Evolutionary conservation across 805 yeast species (phyloP).

Genomic region (Metschnikowia rubicola): DNA sequence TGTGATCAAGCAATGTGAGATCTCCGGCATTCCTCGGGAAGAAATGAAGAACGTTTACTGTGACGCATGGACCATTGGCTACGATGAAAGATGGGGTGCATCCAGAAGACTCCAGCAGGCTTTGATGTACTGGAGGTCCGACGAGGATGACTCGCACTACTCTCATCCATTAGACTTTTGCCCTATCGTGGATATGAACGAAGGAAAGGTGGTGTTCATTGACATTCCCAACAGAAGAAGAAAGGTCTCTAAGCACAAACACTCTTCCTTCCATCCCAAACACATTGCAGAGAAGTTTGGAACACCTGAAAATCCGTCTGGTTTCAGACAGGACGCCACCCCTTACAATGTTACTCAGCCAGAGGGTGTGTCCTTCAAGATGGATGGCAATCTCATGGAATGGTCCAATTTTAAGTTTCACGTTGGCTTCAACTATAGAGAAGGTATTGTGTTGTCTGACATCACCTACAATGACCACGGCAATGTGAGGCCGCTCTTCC

Average conservation of each 20-base stretch:
- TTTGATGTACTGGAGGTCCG: constrained; percentile 68
- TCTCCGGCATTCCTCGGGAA: constrained; percentile 62
- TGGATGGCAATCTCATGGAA: constrained; percentile 64
- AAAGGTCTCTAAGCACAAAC: constrained; percentile 64
- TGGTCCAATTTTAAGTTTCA: constrained; percentile 81
- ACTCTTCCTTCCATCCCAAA: constrained; percentile 66
- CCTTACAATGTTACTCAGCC: constrained; percentile 77
- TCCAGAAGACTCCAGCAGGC: constrained; percentile 76
- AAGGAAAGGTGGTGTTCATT: constrained; percentile 62
- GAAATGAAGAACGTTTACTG: constrained; percentile 62
- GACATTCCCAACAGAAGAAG: constrained; percentile 76
- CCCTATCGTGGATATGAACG: constrained; percentile 76
- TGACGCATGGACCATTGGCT: constrained; percentile 70
- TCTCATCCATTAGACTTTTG: constrained; percentile 78
- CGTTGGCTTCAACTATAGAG: constrained; percentile 82
- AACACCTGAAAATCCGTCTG: constrained; percentile 39
- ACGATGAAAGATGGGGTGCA: constrained; percentile 77
- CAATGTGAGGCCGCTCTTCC: constrained; percentile 67
- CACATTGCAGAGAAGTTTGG: constrained; percentile 61
- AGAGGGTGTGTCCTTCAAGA: constrained; percentile 73
- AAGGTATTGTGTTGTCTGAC: constrained; percentile 77
- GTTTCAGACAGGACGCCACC: constrained; percentile 58
- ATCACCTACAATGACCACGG: constrained; percentile 75
- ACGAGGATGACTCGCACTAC: constrained; percentile 74
- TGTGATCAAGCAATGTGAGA: constrained; percentile 68